Evolutionary conservation across 352 stramenopile genomes (phyloP), one percentile per base, ranked within the genome.

Genomic region (Peronosclerospora sorghi): DNA sequence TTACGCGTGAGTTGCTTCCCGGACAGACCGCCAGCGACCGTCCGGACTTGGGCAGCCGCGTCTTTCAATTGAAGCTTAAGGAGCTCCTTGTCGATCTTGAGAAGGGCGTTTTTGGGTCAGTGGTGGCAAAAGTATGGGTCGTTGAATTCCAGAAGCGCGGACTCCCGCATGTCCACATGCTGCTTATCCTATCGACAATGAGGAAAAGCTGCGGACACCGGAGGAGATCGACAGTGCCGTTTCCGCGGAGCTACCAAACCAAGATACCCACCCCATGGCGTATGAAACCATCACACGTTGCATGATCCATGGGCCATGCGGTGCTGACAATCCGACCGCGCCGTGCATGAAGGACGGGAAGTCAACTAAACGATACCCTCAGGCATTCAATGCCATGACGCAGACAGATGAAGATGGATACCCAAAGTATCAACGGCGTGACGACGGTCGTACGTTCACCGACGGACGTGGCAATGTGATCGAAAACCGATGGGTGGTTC

Each of bases 81-180:
- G 21, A 26, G 21, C 21, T 26, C 21, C 3, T 26, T 6, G 4
- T 7, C 3, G 21, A 26, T 26, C 3, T 26, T 6, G 4, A 26
- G 6, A 6, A 26, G 21, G 21, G 21, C 6, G n/a, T n/a, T n/a
- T n/a, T n/a, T n/a, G n/a, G n/a, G n/a, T 26, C 21, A 26, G 21
- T 26, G 21, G 6, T 26, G 21, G 21, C 21, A 6, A 26, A 26
- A 6, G 3, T 26, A 6, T 7, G 3, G 21, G 21, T 26, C 21
- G 6, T 26, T 26, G 35, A 41, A 14, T 41, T 29, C 9, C 35
- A 41, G 14, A 41, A 41, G n/a, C 35, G 35, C 17, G 35, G 35
- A 9, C 35, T 41, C 10, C 19, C 19, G 4, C 35, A 41, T 13
- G 35, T 19, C 4, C 35, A 41, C 27, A 29, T 41, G 3, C 12